Base-by-base conservation (phyloP, 148 eudicot genomes). In the Polygonum maritimum region DNA sequence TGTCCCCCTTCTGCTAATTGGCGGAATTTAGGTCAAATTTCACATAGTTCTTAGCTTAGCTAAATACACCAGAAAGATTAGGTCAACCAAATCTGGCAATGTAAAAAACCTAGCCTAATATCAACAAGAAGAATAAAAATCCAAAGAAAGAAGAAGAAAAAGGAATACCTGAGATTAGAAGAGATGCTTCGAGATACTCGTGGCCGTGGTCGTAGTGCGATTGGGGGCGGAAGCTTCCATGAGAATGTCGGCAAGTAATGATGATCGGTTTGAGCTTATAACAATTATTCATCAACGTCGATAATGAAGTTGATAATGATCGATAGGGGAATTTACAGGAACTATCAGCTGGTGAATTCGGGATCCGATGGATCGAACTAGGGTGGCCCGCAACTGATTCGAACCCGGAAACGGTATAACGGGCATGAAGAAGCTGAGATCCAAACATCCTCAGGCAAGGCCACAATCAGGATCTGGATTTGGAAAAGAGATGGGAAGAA, bases 151-250 rank as follows among this genome's bases (percentile, higher is more conserved):
- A 14, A n/a, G 16, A 18, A 22, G 39, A 47, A 26, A 22, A 48
- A 47, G 18, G 41, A 79, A 41, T 63, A 90, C 95, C 95, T 75
- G 95, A 74, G 55, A 90, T 40, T 35, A 88, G 81, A 38, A 90
- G 78, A 76, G 83, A 79, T 74, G 95, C 92, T 86, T 90, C 86
- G 13, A 87, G 48, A 79, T 77, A 90, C 3, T 87, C 89, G 60
- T 81, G 85, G 74, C 81, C 86, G 39, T 83, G 78, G 18, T 81
- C 79, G 48, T 76, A 55, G 16, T 69, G 71, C 0, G 86, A 86
- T 40, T 63, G 58, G 71, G 78, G 72, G 54, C 75, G 41, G 58
- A 78, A 86, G 31, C 79, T 81, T 8, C 76, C 78, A 71, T 62
- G 69, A 62, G 88, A 81, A 74, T 81, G 79, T 36, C 78, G 84